Conservation (phyloP, 371 early-diverging fungal genomes). For the Zancudomyces culisetae region DNA sequence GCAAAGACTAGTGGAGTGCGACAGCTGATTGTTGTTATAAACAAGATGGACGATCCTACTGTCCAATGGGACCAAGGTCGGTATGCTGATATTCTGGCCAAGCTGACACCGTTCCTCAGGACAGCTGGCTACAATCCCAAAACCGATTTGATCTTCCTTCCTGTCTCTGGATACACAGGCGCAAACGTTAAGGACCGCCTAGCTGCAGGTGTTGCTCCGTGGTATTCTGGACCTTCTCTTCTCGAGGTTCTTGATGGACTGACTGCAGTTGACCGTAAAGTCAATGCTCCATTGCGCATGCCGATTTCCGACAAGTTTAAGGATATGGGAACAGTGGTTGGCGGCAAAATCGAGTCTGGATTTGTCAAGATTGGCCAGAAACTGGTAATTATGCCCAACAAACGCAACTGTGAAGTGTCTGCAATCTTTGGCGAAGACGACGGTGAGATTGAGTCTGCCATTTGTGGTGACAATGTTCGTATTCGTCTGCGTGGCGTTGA, state of each 20-base stretch:
- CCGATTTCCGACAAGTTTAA: slow-evolving; percentile 87
- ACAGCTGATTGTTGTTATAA: slow-evolving; percentile 75
- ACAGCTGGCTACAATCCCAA: slow-evolving; percentile 80
- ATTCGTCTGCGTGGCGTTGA: slow-evolving; percentile 78
- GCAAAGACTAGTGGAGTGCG: slow-evolving; percentile 94
- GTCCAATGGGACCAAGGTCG: slow-evolving; percentile 81
- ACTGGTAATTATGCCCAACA: slow-evolving; percentile 84
- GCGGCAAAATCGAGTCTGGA: slow-evolving; percentile 92
- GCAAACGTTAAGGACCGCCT: slow-evolving; percentile 82
- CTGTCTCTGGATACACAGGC: slow-evolving; percentile 90
- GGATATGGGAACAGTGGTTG: slow-evolving; percentile 92
- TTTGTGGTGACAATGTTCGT: slow-evolving; percentile 84
- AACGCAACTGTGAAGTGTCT: slow-evolving; percentile 45
- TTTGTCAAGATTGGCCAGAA: slow-evolving; percentile 62
- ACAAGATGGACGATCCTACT: slow-evolving; percentile 98
- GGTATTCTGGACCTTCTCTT: slow-evolving; percentile 85
- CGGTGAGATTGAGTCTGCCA: slow-evolving; percentile 53
- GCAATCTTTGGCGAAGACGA: slow-evolving; percentile 68
- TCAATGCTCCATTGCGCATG: slow-evolving; percentile 74
- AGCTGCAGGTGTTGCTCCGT: slow-evolving; percentile 36
- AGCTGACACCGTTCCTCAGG: slow-evolving; percentile 79
- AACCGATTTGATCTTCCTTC: slow-evolving; percentile 71
- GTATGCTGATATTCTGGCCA: slow-evolving; percentile 73
- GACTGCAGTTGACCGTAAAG: slow-evolving; percentile 60
- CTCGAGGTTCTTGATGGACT: slow-evolving; percentile 68